phyloP scores from a whole-genome alignment of 2,329 filamentous ascomycete genomes.

The Aureobasidium lini region DNA sequence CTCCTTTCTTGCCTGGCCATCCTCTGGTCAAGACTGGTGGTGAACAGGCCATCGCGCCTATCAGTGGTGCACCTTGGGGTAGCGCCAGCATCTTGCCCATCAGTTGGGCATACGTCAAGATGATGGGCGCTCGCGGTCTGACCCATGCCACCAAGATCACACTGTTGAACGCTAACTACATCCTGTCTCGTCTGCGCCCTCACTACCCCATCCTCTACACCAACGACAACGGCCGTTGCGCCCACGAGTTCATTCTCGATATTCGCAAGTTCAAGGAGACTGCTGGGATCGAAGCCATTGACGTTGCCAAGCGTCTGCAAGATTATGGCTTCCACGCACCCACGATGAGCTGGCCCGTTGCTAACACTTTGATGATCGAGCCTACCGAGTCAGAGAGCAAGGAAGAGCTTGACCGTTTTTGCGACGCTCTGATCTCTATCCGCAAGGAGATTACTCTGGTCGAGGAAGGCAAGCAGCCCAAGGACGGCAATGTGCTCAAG shows the following conservation, averaged over 20 bases:
- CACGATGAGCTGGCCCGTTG: slow-evolving; percentile 94
- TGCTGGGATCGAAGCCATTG: slow-evolving; percentile 80
- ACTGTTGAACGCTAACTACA: slow-evolving; percentile 95
- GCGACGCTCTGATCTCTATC: slow-evolving; percentile 81
- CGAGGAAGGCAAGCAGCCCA: slow-evolving; percentile 69
- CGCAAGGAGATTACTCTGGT: slow-evolving; percentile 75
- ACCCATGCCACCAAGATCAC: slow-evolving; percentile 87
- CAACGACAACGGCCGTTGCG: slow-evolving; percentile 78
- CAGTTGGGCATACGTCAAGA: slow-evolving; percentile 88
- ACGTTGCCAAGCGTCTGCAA: slow-evolving; percentile 92
- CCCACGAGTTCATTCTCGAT: slow-evolving; percentile 96
- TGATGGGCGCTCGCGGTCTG: slow-evolving; percentile 80
- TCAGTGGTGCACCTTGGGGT: slow-evolving; percentile 78
- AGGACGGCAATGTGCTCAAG: slow-evolving; percentile 76
- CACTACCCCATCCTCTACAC: slow-evolving; percentile 93
- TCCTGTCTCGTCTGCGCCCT: slow-evolving; percentile 75
- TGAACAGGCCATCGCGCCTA: slow-evolving; percentile 55
- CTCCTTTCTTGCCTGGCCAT: slow-evolving; percentile 67
- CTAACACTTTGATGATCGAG: slow-evolving; percentile 96
- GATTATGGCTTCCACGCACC: slow-evolving; percentile 97
- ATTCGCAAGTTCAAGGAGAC: slow-evolving; percentile 75
- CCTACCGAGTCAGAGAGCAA: slow-evolving; percentile 91
- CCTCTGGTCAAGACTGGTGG: slow-evolving; percentile 52
- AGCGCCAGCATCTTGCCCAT: slow-evolving; percentile 90
- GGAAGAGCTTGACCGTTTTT: slow-evolving; percentile 87